Conservation (phyloP, 176 grass and related monocot species). For the Triticum aestivum region DNA sequence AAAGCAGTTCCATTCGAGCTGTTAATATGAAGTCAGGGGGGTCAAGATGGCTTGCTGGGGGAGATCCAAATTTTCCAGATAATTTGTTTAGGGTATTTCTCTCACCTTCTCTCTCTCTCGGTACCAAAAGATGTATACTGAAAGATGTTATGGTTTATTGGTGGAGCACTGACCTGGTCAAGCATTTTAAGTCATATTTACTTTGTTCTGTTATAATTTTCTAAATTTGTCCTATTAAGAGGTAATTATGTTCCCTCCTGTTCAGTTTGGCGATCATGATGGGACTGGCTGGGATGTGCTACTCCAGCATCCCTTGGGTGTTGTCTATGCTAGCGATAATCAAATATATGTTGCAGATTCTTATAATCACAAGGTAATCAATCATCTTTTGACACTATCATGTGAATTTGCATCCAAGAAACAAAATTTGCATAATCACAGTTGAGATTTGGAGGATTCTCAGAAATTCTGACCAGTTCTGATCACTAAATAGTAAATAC, state of each 20-base stretch:
- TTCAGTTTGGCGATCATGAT: constrained; percentile 95
- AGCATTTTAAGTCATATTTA: constrained; percentile 16
- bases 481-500: neutral
- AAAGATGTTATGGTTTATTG: constrained; percentile 10
- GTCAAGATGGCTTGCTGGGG: constrained; percentile 89
- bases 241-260: neutral
- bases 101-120: neutral
- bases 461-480: neutral
- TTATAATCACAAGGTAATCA: constrained; percentile 95
- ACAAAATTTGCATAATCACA: neutral
- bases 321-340: constrained; percentile 69
- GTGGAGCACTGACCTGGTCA: neutral
- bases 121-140: neutral
- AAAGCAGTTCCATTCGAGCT: constrained; percentile 95
- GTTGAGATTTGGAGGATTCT: neutral
- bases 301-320: constrained; percentile 87
- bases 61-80: constrained; percentile 79
- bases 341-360: constrained; percentile 95
- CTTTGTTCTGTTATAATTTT: constrained; percentile 2
- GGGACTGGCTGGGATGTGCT: constrained; percentile 74
- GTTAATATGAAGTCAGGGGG: constrained; percentile 91
- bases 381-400: constrained; percentile 26
- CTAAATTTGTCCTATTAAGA: neutral
- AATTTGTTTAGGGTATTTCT: constrained; percentile 96
- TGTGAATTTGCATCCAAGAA: neutral